Conservation (phyloP, 805 yeast species). For the Candida orba region DNA sequence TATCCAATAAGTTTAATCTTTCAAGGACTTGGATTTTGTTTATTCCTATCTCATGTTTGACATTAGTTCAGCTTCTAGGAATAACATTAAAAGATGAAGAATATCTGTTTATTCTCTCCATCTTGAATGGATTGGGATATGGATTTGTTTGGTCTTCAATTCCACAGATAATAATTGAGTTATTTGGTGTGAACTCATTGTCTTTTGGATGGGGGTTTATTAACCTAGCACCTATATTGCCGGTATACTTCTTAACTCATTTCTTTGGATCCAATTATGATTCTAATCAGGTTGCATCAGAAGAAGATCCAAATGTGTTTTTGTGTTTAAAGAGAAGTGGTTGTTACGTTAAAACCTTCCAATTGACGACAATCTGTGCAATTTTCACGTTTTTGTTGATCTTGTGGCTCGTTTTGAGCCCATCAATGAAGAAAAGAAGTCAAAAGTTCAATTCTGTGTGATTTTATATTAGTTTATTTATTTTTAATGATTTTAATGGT, state of each 20-base stretch:
- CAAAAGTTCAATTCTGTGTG: conserved; percentile 1
- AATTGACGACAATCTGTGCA: conserved; percentile 29
- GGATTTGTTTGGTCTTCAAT: conserved; percentile 66
- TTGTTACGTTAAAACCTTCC: conserved; percentile 36
- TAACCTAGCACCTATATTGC: conserved; percentile 57
- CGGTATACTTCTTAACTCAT: conserved; percentile 52
- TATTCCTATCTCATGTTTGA: conserved; percentile 41
- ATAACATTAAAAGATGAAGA: conserved; percentile 26
- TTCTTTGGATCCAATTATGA: conserved; percentile 63
- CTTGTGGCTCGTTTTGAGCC: conserved; percentile 14
- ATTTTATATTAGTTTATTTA: not conserved
- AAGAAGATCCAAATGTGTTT: conserved; percentile 7
- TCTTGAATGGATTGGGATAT: conserved; percentile 61
- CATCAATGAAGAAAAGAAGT: not conserved
- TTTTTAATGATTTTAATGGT: too few relatives aligned
- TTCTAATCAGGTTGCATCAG: conserved; percentile 22
- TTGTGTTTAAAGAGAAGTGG: conserved; percentile 21
- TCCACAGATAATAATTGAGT: conserved; percentile 72
- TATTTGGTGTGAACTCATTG: conserved; percentile 61
- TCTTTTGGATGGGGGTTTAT: conserved; percentile 71
- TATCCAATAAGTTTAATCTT: conserved; percentile 36
- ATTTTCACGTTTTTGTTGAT: conserved; percentile 9
- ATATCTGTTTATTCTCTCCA: conserved; percentile 42
- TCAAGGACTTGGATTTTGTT: conserved; percentile 49
- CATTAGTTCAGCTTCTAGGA: conserved; percentile 46